Base-by-base conservation (phyloP, 441 rosid species). In the Macaranga tanarius region DNA sequence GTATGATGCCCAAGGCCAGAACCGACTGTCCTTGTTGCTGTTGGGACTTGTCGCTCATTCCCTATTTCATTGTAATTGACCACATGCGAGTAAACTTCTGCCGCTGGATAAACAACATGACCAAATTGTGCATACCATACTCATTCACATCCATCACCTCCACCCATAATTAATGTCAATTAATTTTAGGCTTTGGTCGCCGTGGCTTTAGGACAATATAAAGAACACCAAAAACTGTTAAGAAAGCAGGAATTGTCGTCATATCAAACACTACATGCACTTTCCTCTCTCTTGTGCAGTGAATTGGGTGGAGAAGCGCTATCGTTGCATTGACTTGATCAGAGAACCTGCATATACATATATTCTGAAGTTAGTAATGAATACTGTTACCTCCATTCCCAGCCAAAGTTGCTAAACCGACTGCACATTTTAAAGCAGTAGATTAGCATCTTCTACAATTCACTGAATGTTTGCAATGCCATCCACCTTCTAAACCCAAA, bases 131-230 rank as follows among this genome's bases (percentile, higher is more conserved):
- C 44, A 45, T 12, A 45, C 15, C 15, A 45, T 45, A 45, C 48
- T 45, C 48, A 34, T 64, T 63, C 4, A 51, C 6, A 59, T 70
- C 72, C 72, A 34, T 47, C 70, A 63, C 67, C 42, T 28, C 71
- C 51, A 38, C 31, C 72, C 72, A 12, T 44, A 64, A 22, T 47
- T 20, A 20, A 63, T 54, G 79, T 89, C 81, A 96, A 79, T 96
- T 96, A 79, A 96, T 93, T 76, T 96, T 96, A 38, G 99, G 99
- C 85, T 96, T 96, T 9, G 92, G 81, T 66, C 88, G 86, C 75
- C 92, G 85, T 20, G 98, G 97, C 85, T 83, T 96, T 58, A 96
- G 81, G 76, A 88, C 84, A 28, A 87, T 3, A 80, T 82, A 90
- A 34, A 93, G 86, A 77, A 90, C 75, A 22, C 83, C 89, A 2